These are phyloP conservation scores for Cornus suecica DNA, from an alignment of 148 eudicot species.

Conservation along the genomic window DNA sequence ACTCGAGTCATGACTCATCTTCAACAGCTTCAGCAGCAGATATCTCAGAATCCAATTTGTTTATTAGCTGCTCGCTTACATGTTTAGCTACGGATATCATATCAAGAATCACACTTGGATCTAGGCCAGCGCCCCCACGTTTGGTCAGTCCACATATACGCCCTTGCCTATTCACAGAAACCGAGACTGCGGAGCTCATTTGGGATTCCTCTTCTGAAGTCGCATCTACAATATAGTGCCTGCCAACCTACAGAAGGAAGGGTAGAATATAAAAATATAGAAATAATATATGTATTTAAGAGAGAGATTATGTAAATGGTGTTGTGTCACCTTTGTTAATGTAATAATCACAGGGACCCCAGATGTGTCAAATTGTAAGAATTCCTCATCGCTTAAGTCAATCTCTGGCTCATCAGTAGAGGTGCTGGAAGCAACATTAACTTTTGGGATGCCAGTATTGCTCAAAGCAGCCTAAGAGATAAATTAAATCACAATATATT, in stretches of 20 bases:
- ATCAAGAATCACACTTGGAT: slow-evolving; percentile 84
- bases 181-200: slow-evolving; percentile 83
- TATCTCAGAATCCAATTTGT: slow-evolving; percentile 83
- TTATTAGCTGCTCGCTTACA: slow-evolving; percentile 70
- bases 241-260: slow-evolving; percentile 57
- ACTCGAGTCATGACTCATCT: slow-evolving; percentile 25
- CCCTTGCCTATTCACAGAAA: slow-evolving; percentile 69
- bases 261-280: neutral
- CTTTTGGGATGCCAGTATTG: slow-evolving; percentile 82
- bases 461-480: slow-evolving; percentile 74
- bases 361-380: slow-evolving; percentile 79
- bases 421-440: slow-evolving; percentile 55
- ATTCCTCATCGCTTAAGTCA: slow-evolving; percentile 93
- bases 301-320: neutral
- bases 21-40: slow-evolving; percentile 71
- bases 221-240: slow-evolving; percentile 88
- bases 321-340: slow-evolving; percentile 64
- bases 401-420: slow-evolving; percentile 77
- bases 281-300: neutral
- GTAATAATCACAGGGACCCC: slow-evolving; percentile 80
- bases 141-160: slow-evolving; percentile 76
- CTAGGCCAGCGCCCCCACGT: slow-evolving; percentile 83
- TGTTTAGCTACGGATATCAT: slow-evolving; percentile 86
- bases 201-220: slow-evolving; percentile 89
- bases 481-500: neutral